Percentiles rank a stretch among this genome's conserved stretches.
phyloP scores from a whole-genome alignment of 2,329 filamentous ascomycete species.

The Aspergillus tubingensis region DNA sequence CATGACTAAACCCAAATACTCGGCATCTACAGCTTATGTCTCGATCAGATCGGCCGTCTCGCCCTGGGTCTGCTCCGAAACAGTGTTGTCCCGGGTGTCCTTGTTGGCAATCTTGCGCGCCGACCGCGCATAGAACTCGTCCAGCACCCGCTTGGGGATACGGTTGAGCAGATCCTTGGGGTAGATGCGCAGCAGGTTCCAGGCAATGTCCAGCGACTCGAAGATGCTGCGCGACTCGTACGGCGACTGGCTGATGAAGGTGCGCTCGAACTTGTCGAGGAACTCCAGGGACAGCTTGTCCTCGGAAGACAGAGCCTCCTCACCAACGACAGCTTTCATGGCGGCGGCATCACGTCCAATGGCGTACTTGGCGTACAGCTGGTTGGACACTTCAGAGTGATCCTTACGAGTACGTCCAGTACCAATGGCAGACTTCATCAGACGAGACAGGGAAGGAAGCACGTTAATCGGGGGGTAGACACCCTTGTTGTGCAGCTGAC shows the following conservation, averaged over 20 bases:
- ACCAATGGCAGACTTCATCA: conserved; percentile 99
- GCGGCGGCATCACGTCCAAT: conserved; percentile 96
- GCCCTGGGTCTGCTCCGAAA: conserved; percentile 29
- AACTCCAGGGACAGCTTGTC: conserved; percentile 98
- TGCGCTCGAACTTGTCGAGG: conserved; percentile 95
- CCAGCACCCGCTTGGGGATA: conserved; percentile 78
- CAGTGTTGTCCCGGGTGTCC: conserved; percentile 50
- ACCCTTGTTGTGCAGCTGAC: conserved; percentile 90
- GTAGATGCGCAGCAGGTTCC: conserved; percentile 95
- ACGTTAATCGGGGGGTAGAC: conserved; percentile 99
- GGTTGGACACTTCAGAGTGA: conserved; percentile 97
- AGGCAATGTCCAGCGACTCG: conserved; percentile 93
- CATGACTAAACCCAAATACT: conserved; percentile 14
- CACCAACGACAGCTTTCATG: conserved; percentile 99
- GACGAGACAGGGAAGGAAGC: conserved; percentile 91
- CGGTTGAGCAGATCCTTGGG: conserved; percentile 98
- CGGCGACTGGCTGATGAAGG: conserved; percentile 86
- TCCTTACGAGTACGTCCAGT: conserved; percentile 96
- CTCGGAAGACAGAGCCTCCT: conserved; percentile 91
- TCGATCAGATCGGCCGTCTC: conserved; percentile 46
- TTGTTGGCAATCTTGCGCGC: conserved; percentile 48
- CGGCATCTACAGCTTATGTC: conserved; percentile 27
- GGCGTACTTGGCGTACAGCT: conserved; percentile 99
- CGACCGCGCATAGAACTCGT: conserved; percentile 75
- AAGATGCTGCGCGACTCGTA: conserved; percentile 92